phyloP scores from a whole-genome alignment of 2,329 filamentous ascomycete species.

The Verticillium nubilum region DNA sequence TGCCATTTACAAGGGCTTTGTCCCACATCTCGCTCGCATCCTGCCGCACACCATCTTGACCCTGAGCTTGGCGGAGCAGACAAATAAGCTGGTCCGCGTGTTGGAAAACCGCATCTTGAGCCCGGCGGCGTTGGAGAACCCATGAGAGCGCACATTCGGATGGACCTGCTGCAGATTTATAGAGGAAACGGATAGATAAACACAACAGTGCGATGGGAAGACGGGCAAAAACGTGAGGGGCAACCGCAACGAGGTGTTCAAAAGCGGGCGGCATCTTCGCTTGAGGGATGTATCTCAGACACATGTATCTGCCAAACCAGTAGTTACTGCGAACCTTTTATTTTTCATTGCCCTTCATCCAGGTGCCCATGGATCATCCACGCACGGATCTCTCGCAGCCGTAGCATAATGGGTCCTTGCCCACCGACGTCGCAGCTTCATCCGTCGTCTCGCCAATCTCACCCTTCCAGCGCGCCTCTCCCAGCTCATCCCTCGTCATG shows the following conservation, averaged over 20 bases:
- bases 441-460: slow-evolving; percentile 45
- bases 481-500: slow-evolving; percentile 57
- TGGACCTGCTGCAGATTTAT: slow-evolving; percentile 4
- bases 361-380: slow-evolving; percentile 25
- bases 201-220: background rate
- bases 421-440: slow-evolving; percentile 14
- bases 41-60: slow-evolving; percentile 94
- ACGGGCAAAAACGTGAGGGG: slow-evolving; percentile 1
- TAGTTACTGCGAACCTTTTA: background rate
- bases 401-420: slow-evolving; percentile 54
- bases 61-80: slow-evolving; percentile 90
- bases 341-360: background rate
- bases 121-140: slow-evolving; percentile 24
- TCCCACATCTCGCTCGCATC: slow-evolving; percentile 90
- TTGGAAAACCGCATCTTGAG: slow-evolving; percentile 60
- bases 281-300: background rate
- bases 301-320: background rate
- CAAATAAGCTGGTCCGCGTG: slow-evolving; percentile 83
- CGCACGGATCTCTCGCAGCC: slow-evolving; percentile 64
- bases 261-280: background rate
- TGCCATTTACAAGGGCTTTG: slow-evolving; percentile 96
- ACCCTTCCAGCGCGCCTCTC: slow-evolving; percentile 58
- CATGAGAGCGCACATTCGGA: slow-evolving; percentile 8
- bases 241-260: slow-evolving; percentile 1
- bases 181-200: background rate